Evolutionary conservation across 31 red algal genomes (phyloP).

Genomic region (Porphyra umbilicalis): DNA sequence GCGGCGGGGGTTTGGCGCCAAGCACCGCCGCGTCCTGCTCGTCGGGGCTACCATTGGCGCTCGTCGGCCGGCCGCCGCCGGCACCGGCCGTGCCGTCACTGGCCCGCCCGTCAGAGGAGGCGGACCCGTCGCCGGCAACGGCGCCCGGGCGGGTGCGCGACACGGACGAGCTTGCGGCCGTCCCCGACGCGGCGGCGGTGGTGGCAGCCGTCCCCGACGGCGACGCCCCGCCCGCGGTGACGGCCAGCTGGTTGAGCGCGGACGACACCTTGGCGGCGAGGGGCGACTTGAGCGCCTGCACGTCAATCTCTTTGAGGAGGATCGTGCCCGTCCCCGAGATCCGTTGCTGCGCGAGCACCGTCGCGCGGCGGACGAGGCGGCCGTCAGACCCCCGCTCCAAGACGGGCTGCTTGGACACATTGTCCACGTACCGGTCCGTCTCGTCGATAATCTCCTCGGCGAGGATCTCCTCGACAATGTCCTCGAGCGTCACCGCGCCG

Average conservation of each 20-base stretch:
- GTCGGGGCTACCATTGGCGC: background rate
- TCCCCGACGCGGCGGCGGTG: background rate
- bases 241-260: background rate
- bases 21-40: background rate
- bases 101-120: background rate
- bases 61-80: too few relatives aligned
- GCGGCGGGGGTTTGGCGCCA: background rate
- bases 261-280: conserved; percentile 11
- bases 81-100: background rate
- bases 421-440: conserved; percentile 74
- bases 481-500: conserved; percentile 91
- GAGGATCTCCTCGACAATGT: conserved; percentile 89
- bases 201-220: background rate
- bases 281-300: conserved; percentile 24
- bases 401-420: conserved; percentile 47
- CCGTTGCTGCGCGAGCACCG: conserved; percentile 7
- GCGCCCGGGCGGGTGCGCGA: background rate
- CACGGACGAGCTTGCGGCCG: background rate
- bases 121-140: background rate
- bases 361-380: conserved; percentile 30
- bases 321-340: conserved; percentile 13
- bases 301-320: conserved; percentile 65
- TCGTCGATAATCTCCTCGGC: conserved; percentile 82
- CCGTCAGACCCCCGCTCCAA: conserved; percentile 56
- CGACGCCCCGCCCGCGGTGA: too few relatives aligned